Conservation (phyloP, 208 protist genomes). For the Acanthamoeba castellanii region DNA sequence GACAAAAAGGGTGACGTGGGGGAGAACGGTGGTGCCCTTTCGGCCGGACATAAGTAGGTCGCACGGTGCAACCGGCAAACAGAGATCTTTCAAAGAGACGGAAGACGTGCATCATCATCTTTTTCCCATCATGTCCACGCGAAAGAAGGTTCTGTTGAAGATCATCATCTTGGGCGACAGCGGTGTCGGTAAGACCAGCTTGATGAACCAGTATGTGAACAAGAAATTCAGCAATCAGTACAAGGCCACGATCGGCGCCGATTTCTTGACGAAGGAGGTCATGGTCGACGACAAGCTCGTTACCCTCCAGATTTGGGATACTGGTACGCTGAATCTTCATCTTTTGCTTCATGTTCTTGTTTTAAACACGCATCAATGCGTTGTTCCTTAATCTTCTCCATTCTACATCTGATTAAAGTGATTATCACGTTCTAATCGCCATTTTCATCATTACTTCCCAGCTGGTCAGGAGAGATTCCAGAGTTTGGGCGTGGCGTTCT, state of each 20-base stretch:
- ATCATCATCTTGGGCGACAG: conserved; percentile 94
- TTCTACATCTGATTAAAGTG: conserved; percentile 45
- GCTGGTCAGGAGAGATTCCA: conserved; percentile 99
- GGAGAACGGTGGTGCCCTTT: background rate
- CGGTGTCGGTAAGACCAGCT: conserved; percentile 94
- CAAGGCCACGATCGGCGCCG: conserved; percentile 99
- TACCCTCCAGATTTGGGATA: conserved; percentile 94
- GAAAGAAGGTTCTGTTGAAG: conserved; percentile 92
- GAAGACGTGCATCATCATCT: background rate
- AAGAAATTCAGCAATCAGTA: conserved; percentile 96
- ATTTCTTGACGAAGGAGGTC: conserved; percentile 99
- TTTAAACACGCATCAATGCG: background rate
- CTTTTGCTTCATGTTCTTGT: background rate
- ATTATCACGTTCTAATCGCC: background rate
- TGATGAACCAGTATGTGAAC: conserved; percentile 96
- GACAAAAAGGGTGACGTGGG: background rate
- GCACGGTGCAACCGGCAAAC: background rate
- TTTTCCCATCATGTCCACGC: conserved; percentile 41
- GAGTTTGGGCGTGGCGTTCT: conserved; percentile 98
- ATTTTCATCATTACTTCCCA: conserved; percentile 80
- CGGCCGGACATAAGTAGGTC: background rate
- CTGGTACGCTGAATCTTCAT: background rate
- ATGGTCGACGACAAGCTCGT: conserved; percentile 97
- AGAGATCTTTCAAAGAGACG: background rate
- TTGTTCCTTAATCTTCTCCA: conserved; percentile 45